These are phyloP conservation scores for Trametes hirsuta DNA, from an alignment of 1,284 basidiomycete species.

Conservation along the genomic window DNA sequence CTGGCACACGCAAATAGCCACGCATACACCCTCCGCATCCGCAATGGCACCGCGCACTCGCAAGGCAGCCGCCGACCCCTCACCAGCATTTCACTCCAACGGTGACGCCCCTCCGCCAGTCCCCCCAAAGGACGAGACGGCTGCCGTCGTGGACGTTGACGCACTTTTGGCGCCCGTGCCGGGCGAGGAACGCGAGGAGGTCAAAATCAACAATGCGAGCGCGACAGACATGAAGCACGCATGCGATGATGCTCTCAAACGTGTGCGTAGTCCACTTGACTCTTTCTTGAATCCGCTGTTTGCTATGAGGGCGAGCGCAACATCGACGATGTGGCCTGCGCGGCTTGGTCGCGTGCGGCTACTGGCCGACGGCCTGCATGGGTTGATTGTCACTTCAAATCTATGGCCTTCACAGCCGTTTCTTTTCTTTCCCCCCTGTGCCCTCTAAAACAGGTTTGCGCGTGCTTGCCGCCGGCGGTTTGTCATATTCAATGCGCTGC, in stretches of 20 bases:
- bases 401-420: too few relatives aligned
- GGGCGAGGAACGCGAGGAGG: conserved; percentile 54
- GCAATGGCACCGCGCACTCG: conserved; percentile 28
- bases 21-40: conserved; percentile 10
- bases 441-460: not conserved
- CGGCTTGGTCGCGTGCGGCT: not conserved
- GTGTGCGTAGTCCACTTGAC: conserved; percentile 55
- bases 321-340: not conserved
- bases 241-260: conserved; percentile 88
- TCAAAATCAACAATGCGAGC: conserved; percentile 87
- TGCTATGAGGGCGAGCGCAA: too few relatives aligned
- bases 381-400: too few relatives aligned
- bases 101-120: conserved; percentile 15
- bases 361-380: too few relatives aligned
- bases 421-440: not conserved
- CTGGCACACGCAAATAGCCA: conserved; percentile 1
- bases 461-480: not conserved
- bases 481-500: not conserved
- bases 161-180: conserved; percentile 26
- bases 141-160: conserved; percentile 16
- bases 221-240: conserved; percentile 85
- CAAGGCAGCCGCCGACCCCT: conserved; percentile 19
- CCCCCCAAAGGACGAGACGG: conserved; percentile 18
- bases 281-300: not conserved
- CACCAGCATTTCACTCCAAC: conserved; percentile 9